Percentiles rank a stretch among this genome's conserved stretches.
These are phyloP conservation scores for Logfia minima DNA, from an alignment of 129 eudicot species.

Conservation along the genomic window DNA sequence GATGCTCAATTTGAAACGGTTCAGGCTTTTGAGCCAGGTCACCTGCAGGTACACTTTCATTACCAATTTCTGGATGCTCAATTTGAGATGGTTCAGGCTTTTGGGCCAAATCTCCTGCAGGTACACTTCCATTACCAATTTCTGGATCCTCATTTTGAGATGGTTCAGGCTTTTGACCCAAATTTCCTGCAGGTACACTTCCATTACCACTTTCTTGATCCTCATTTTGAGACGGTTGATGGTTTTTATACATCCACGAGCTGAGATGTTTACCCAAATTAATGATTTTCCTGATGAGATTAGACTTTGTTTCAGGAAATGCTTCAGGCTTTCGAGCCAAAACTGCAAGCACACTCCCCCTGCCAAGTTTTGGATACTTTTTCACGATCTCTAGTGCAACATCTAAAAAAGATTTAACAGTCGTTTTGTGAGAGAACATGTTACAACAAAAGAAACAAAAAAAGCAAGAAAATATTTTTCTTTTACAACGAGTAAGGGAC, in stretches of 20 bases:
- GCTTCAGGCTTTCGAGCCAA: neutral
- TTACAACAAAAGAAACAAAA: neutral
- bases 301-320: neutral
- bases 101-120: neutral
- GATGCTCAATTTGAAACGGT: neutral
- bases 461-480: neutral
- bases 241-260: neutral
- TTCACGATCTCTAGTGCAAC: neutral
- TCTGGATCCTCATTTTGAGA: neutral
- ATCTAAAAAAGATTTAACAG: neutral
- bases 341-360: neutral
- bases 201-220: neutral
- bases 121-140: neutral
- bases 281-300: neutral
- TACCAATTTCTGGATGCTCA: neutral
- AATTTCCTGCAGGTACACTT: neutral
- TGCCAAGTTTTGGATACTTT: neutral
- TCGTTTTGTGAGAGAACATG: neutral
- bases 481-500: neutral
- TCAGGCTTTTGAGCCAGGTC: neutral
- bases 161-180: neutral
- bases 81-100: conserved; percentile 5
- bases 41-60: neutral
- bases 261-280: neutral
- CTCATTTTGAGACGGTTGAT: neutral